Evolutionary conservation across 192 early-diverging fungal species (phyloP), one percentile per base, ranked within the genome.

Genomic region (Coemansia sp.): DNA sequence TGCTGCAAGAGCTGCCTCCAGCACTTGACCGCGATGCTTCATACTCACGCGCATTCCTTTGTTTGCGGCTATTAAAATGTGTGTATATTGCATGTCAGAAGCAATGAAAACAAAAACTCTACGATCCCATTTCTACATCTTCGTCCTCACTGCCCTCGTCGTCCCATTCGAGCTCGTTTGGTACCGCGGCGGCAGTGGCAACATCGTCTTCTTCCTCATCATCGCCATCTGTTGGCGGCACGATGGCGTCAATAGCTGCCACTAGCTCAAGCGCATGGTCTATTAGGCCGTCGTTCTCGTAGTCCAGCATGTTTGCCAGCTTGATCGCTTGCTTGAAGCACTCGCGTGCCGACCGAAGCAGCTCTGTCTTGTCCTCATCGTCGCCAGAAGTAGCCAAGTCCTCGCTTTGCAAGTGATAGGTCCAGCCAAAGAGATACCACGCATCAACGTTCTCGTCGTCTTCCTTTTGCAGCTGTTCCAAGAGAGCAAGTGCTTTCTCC

Each of bases 341-440:
- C 62, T 83, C 79, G 44, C 70, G 73, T 13, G 85, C 68, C n/a
- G 75, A 76, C 47, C 64, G 61, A 15, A 69, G 68, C 36, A 74
- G 46, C 57, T 70, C 67, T 53, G 33, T 63, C 73, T 69, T 84
- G 52, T 74, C 76, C 20, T 63, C 75, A 75, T 33, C 20, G 22
- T 49, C 38, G 18, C 36, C 39, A 3, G 38, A 92, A 89, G 90
- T 69, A 7, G 88, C 84, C 15, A 79, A 69, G 46, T 94, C 91
- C 29, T 95, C 95, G 74, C 93, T 92, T 58, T 89, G 89, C 85
- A 90, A 86, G 67, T 92, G 93, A 69, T 97, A 95, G 44, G 91
- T 90, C 94, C 94, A 99, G 41, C 95, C 95, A 85, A 91, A 97
- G 61, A 99, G 87, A 80, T 99, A 99, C 93, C 95, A 98, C 39